Base-by-base conservation (phyloP, 805 yeast species). In the Crinitomyces ghanaensis region DNA sequence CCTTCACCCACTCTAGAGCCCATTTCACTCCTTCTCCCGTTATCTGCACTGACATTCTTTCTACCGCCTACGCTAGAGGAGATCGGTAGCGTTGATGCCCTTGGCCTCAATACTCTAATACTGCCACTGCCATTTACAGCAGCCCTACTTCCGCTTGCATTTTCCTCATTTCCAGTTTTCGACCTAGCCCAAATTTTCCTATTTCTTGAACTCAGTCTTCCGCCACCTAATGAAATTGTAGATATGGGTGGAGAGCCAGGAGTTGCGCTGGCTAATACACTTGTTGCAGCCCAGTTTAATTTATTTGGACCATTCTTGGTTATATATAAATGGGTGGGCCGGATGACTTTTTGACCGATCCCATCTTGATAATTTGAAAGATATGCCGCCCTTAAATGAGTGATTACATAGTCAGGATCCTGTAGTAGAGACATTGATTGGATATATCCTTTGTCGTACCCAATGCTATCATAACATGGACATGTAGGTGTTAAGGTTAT, bases 341-440 rank as follows among this genome's bases (percentile, higher is more conserved):
- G 35, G 30, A 49, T 46, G 23, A 49, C 38, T 26, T 45, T 38
- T 15, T 45, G 45, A 7, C 51, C 53, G 9, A 51, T 41, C 1
- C 49, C 51, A 38, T 50, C 54, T 14, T 44, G 44, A 26, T 44
- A 41, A 26, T 46, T 27, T 22, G 43, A 44, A 14, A 48, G 38
- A 33, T 55, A 54, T 16, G 49, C 43, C 9, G 49, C 45, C 23
- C 60, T 40, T 11, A 56, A 43, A 26, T 48, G 48, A 23, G 42
- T 39, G 6, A 56, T 42, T 17, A 56, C 49, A 33, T 50, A 53
- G 34, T 51, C 54, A 21, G 48, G 43, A 33, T 49, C 48, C 38
- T 44, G 48, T 20, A 45, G 30, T 38, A 54, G 41, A 19, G 56
- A 45, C 59, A 53, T 54, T 27, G 11, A 18, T 8, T 35, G 9